These are phyloP conservation scores for Fomes fomentarius DNA, from an alignment of 1,284 basidiomycete species.

Conservation along the genomic window DNA sequence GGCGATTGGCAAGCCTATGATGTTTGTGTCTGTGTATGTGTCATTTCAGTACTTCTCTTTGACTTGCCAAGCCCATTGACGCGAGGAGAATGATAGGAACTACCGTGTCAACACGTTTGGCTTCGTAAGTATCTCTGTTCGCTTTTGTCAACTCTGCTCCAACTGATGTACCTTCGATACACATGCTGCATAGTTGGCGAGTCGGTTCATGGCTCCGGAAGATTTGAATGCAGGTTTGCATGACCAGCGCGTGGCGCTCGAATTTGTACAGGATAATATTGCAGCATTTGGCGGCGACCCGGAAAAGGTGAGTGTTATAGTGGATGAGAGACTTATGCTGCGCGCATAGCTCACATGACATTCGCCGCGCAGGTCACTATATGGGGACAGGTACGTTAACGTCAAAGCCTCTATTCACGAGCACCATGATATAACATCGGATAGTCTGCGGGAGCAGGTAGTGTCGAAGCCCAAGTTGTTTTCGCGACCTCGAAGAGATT, in stretches of 20 bases:
- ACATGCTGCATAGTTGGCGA: constrained; percentile 43
- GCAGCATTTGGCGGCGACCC: constrained; percentile 67
- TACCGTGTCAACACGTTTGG: constrained; percentile 64
- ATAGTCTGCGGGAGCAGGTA: constrained; percentile 62
- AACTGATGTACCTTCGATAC: no score
- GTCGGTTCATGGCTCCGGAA: constrained; percentile 45
- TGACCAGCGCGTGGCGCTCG: constrained; percentile 60
- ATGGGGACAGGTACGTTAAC: constrained; percentile 59
- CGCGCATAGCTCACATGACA: neutral
- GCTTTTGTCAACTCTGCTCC: no score
- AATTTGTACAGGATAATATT: constrained; percentile 66
- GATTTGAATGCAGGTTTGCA: constrained; percentile 59
- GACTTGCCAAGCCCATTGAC: constrained; percentile 1
- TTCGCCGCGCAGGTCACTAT: constrained; percentile 50
- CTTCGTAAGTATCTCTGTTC: constrained; percentile 43
- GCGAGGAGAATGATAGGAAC: constrained; percentile 41
- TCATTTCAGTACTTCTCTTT: neutral
- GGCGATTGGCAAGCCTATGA: constrained; percentile 49
- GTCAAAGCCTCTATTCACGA: no score
- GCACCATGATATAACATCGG: no score
- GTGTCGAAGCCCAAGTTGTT: constrained; percentile 52
- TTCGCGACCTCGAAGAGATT: constrained; percentile 43
- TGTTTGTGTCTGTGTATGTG: constrained; percentile 57
- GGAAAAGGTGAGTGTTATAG: constrained; percentile 43
- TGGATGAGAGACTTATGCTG: no score